phyloP scores from a whole-genome alignment of 495 filamentous ascomycete species.

The Sordaria brevicollis region DNA sequence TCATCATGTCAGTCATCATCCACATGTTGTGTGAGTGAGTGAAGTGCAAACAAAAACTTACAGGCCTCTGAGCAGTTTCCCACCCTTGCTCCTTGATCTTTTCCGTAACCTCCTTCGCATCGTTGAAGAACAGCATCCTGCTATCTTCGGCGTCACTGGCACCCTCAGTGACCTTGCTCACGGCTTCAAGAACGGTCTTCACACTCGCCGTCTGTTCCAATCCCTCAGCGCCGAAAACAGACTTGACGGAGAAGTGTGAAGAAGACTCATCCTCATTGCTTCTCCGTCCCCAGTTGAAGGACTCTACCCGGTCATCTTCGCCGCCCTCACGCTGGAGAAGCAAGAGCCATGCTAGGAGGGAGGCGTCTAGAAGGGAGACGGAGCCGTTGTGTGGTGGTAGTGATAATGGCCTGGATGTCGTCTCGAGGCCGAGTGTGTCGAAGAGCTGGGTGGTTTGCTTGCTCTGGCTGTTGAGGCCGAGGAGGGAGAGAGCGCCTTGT shows the following conservation, averaged over 20 bases:
- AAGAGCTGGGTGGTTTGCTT: neutral
- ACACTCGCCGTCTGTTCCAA: neutral
- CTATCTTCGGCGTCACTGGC: neutral
- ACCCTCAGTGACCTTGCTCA: neutral
- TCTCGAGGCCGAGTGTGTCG: neutral
- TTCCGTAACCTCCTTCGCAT: neutral
- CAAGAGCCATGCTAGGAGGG: constrained; percentile 7
- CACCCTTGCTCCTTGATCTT: neutral
- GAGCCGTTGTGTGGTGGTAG: neutral
- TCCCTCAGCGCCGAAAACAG: neutral
- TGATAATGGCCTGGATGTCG: neutral
- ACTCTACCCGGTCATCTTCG: constrained; percentile 4
- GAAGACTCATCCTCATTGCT: neutral
- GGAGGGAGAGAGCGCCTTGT: constrained; percentile 1
- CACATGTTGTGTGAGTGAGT: no score
- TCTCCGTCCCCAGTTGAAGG: constrained; percentile 7
- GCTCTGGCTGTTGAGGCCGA: neutral
- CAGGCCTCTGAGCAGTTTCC: neutral
- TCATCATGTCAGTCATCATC: neutral
- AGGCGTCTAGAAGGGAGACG: neutral
- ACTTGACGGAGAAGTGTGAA: constrained; percentile 1
- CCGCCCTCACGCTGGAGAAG: constrained; percentile 7
- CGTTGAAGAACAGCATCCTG: constrained; percentile 7
- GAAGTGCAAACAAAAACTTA: no score
- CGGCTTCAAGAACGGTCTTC: neutral